Conservation (phyloP, 768 basidiomycete genomes). For the Galerina marginata region DNA sequence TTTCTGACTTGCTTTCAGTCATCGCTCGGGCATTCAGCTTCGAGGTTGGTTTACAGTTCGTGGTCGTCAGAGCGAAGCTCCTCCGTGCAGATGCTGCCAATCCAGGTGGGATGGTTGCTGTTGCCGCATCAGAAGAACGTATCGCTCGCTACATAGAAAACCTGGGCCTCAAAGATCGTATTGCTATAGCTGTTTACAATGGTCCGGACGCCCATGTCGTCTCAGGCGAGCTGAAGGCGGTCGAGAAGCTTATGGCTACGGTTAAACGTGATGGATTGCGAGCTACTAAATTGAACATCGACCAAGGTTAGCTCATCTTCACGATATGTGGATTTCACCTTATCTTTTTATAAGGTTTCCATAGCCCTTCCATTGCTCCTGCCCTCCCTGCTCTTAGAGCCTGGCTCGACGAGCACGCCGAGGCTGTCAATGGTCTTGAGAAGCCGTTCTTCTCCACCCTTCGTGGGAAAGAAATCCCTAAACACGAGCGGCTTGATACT, state of each 20-base stretch:
- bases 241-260: conserved; percentile 30
- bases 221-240: conserved; percentile 33
- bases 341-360: conserved; percentile 32
- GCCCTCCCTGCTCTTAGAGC: conserved; percentile 31
- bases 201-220: conserved; percentile 32
- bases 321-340: background rate
- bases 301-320: conserved; percentile 32
- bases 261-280: conserved; percentile 33
- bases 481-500: conserved; percentile 24
- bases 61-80: conserved; percentile 33
- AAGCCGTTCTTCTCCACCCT: conserved; percentile 37
- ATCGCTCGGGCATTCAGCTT: conserved; percentile 33
- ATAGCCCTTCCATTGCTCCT: conserved; percentile 36
- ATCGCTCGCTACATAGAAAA: conserved; percentile 28
- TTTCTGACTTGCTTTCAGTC: conserved; percentile 22
- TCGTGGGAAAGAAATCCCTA: conserved; percentile 30
- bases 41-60: conserved; percentile 35
- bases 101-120: conserved; percentile 40
- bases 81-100: conserved; percentile 31
- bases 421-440: conserved; percentile 23
- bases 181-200: conserved; percentile 37
- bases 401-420: conserved; percentile 33
- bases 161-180: conserved; percentile 24
- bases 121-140: conserved; percentile 30
- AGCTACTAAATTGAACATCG: conserved; percentile 34